Evolutionary conservation across 2,329 filamentous ascomycete species (phyloP), one percentile per base, ranked within the genome.

Genomic region (Capronia americana): DNA sequence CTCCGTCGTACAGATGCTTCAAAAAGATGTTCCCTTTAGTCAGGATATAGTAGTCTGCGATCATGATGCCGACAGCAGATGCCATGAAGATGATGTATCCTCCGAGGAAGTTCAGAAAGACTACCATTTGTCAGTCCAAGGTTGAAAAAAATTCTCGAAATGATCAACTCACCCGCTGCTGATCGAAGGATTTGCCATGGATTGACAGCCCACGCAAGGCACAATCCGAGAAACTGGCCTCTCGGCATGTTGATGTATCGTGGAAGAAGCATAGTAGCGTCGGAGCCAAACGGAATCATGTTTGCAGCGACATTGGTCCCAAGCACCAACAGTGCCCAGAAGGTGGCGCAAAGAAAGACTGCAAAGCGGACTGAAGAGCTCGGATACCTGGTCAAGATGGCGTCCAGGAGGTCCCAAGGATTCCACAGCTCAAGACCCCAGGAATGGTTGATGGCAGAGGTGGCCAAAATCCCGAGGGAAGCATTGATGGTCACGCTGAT

Each of bases 401-500:
- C 61, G 20, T 63, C 54, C n/a, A 63, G 53, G 11, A 63, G 53
- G 41, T 63, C 61, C 51, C 54, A 74, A 63, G 68, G 73, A 63
- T 78, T 78, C 75, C 75, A 79, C 12, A 76, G 68, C 8, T 72
- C 67, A 0, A 76, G 69, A 20, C 76, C 78, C 77, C 79, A 82
- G 10, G 71, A 69, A 61, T 80, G 79, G 72, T 82, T 81, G 63
- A 82, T 79, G 5, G 80, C 77, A 0, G 79, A 76, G 0, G 81
- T 82, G 0, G 79, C 75, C 14, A 82, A 71, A 64, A 83, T 83
- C n/a, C 81, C 81, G 4, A 83, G 73, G 53, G 74, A 74, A 7
- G 80, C 79, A 3, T 78, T 78, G 10, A 81, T 67, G 2, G 80
- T 81, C 8, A 80, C 77, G 20, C 76, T 75, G 30, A 83, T 72